Conservation (phyloP, 371 early-diverging fungal species). For the Blyttiomyces sp. region DNA sequence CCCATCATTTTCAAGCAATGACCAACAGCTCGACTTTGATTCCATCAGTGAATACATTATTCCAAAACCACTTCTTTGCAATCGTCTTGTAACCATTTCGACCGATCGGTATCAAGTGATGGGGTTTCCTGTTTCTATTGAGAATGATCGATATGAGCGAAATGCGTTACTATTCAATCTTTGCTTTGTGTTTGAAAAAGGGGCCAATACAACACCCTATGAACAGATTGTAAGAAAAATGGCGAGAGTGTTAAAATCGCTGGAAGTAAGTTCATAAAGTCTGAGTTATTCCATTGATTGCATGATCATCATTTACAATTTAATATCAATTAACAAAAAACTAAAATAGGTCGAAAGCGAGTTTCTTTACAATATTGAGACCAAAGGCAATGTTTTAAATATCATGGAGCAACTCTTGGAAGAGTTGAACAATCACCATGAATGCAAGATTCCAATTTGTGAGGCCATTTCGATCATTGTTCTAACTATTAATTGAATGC, state of each 20-base stretch:
- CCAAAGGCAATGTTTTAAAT: slow-evolving; percentile 58
- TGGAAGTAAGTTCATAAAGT: slow-evolving; percentile 76
- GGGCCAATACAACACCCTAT: slow-evolving; percentile 69
- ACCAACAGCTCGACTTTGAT: slow-evolving; percentile 73
- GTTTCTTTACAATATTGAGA: slow-evolving; percentile 56
- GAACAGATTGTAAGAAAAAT: slow-evolving; percentile 80
- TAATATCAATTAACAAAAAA: slow-evolving; percentile 20
- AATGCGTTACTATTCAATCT: slow-evolving; percentile 86
- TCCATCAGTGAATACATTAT: slow-evolving; percentile 85
- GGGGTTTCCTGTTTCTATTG: slow-evolving; percentile 71
- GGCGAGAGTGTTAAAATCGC: slow-evolving; percentile 65
- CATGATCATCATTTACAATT: not conserved
- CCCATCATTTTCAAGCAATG: slow-evolving; percentile 2
- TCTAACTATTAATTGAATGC: too few relatives aligned
- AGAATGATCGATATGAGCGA: slow-evolving; percentile 69
- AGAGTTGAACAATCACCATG: slow-evolving; percentile 79
- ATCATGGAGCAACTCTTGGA: slow-evolving; percentile 83
- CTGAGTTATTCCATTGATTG: not conserved
- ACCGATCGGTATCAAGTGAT: slow-evolving; percentile 66
- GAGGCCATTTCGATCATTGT: slow-evolving; percentile 21
- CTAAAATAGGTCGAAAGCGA: slow-evolving; percentile 75
- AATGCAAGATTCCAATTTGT: slow-evolving; percentile 87
- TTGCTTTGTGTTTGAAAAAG: slow-evolving; percentile 83
- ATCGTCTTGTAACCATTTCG: slow-evolving; percentile 72
- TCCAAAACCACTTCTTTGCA: slow-evolving; percentile 76